Conservation (phyloP, 192 early-diverging fungal species). For the Coemansia sp. region DNA sequence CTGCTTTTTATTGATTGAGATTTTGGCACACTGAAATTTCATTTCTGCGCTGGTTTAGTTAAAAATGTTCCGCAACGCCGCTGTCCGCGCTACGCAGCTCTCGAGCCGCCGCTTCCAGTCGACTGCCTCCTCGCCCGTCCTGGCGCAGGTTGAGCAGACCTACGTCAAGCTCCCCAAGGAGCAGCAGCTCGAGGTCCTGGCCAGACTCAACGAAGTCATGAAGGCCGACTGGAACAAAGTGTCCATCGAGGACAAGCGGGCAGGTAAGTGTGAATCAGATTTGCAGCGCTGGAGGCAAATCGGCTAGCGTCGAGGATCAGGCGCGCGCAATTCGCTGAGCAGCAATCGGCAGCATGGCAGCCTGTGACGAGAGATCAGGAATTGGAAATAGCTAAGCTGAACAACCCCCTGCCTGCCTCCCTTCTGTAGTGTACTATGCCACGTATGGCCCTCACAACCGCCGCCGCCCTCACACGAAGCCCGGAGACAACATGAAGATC, state of each 20-base stretch:
- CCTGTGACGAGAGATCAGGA: no score
- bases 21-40: no score
- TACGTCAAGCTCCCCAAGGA: conserved; percentile 68
- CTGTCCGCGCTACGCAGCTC: conserved; percentile 51
- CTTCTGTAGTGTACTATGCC: conserved; percentile 76
- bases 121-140: conserved; percentile 32
- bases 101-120: conserved; percentile 64
- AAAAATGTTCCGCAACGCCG: conserved; percentile 62
- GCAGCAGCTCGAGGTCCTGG: conserved; percentile 81
- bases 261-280: conserved; percentile 57
- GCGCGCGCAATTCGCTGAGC: no score
- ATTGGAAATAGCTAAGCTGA: no score
- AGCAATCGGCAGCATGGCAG: no score
- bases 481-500: conserved; percentile 68
- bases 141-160: conserved; percentile 45
- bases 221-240: conserved; percentile 96
- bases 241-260: conserved; percentile 91
- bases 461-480: conserved; percentile 68
- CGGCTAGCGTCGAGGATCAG: no score
- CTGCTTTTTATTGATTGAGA: no score
- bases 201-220: conserved; percentile 76
- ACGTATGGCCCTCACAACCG: conserved; percentile 93
- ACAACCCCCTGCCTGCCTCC: no score
- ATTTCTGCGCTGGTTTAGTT: background rate
- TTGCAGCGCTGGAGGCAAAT: no score